Evolutionary conservation across 768 basidiomycete genomes (phyloP).

Genomic region (Pilatotrama ljubarskyi): DNA sequence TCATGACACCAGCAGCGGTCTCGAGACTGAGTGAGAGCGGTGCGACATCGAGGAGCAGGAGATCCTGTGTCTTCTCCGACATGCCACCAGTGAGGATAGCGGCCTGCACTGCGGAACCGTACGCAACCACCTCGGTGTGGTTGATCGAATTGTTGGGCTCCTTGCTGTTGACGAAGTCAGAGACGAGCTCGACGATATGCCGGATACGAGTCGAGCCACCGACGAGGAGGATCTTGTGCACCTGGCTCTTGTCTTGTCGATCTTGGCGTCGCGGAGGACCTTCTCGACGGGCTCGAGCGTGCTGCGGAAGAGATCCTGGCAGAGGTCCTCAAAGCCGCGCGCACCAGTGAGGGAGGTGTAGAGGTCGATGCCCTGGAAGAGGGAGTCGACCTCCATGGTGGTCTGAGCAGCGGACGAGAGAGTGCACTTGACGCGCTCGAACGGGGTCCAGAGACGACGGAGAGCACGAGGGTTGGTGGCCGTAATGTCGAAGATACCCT

Average conservation of each 20-base stretch:
- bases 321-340: constrained; percentile 95
- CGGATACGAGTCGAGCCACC: constrained; percentile 99
- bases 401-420: too few relatives aligned
- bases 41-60: constrained; percentile 92
- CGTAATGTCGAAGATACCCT: constrained; percentile 98
- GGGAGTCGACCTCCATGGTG: constrained; percentile 98
- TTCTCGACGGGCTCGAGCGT: constrained; percentile 97
- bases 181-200: constrained; percentile 94
- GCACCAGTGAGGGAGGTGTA: constrained; percentile 98
- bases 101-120: constrained; percentile 98
- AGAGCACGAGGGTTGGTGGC: constrained; percentile 96
- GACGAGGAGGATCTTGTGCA: constrained; percentile 96
- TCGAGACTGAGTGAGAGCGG: constrained; percentile 94
- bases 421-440: constrained; percentile 98
- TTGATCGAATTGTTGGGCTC: constrained; percentile 99
- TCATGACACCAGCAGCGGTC: constrained; percentile 99
- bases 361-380: constrained; percentile 97
- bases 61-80: too few relatives aligned
- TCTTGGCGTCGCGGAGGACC: constrained; percentile 96
- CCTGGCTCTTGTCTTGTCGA: constrained; percentile 93
- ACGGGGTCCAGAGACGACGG: constrained; percentile 95
- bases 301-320: constrained; percentile 91
- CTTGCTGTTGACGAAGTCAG: constrained; percentile 98
- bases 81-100: constrained; percentile 98
- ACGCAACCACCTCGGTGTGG: constrained; percentile 98